Conservation (phyloP, 139 green algal species). For the Auxenochlorella pyrenoidosa region DNA sequence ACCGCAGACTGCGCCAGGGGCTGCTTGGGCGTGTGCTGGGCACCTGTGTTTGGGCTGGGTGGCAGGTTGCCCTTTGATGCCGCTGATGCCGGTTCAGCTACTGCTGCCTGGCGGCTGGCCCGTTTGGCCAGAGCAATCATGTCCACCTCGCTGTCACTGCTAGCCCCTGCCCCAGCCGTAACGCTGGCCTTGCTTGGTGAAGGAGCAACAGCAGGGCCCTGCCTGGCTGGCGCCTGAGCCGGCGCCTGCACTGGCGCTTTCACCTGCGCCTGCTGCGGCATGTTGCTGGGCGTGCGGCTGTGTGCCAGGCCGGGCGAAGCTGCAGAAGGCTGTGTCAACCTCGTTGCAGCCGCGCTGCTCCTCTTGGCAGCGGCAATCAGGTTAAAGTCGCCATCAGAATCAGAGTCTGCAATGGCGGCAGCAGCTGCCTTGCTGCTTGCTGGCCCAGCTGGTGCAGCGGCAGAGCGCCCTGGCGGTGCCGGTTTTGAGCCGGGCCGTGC, state of each 20-base stretch:
- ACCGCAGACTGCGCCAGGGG: neutral
- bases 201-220: neutral
- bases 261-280: neutral
- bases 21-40: neutral
- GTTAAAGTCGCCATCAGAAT: slow-evolving; percentile 3
- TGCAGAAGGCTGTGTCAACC: neutral
- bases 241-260: neutral
- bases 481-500: neutral
- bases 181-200: neutral
- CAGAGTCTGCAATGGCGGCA: neutral
- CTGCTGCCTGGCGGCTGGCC: neutral
- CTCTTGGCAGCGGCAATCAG: slow-evolving; percentile 10
- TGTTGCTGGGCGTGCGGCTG: too few species aligned
- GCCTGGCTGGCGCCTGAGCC: neutral
- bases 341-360: neutral
- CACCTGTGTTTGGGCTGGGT: neutral
- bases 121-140: neutral
- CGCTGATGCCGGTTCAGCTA: neutral
- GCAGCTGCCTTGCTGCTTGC: neutral
- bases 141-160: neutral
- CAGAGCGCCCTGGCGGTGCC: neutral
- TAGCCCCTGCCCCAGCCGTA: neutral
- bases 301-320: neutral
- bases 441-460: neutral
- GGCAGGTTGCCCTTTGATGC: neutral